Evolutionary conservation across 164 flowering plant species (phyloP).

Genomic region (Stephania cephalantha): DNA sequence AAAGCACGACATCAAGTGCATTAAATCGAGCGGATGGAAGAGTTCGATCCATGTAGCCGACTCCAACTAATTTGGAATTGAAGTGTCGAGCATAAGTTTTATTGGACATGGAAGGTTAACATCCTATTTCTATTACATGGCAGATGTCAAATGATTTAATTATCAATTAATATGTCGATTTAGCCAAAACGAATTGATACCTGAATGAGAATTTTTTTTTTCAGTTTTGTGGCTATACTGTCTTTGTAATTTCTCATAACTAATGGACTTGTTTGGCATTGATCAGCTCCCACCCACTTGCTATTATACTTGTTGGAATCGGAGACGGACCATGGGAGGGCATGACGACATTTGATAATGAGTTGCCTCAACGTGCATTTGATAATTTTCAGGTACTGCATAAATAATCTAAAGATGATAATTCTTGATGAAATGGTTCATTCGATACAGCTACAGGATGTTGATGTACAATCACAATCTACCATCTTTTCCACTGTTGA

Average conservation of each 20-base stretch:
- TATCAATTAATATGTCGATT: background rate
- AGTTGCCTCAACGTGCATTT: constrained; percentile 57
- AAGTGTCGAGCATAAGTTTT: background rate
- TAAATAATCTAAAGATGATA: background rate
- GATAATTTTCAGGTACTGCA: constrained; percentile 72
- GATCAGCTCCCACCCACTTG: constrained; percentile 36
- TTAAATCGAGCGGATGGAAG: too few relatives aligned
- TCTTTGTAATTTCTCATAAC: background rate
- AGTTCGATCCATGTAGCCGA: too few relatives aligned
- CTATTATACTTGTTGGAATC: constrained; percentile 70
- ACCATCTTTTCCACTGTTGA: background rate
- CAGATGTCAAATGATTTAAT: background rate
- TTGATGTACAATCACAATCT: background rate
- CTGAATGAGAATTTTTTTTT: background rate
- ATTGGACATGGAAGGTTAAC: background rate
- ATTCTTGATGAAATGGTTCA: background rate
- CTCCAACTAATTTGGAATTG: too few relatives aligned
- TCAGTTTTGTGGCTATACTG: background rate
- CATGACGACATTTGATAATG: constrained; percentile 67
- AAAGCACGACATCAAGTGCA: too few relatives aligned
- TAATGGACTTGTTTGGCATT: background rate
- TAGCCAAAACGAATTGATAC: background rate
- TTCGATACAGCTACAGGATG: background rate
- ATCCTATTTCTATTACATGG: background rate
- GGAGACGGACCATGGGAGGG: constrained; percentile 91